A percentile compares a stretch with the other conserved stretches of the same genome.
phyloP scores from a whole-genome alignment of 2,329 filamentous ascomycete species.

The Lachnellula suecica region DNA sequence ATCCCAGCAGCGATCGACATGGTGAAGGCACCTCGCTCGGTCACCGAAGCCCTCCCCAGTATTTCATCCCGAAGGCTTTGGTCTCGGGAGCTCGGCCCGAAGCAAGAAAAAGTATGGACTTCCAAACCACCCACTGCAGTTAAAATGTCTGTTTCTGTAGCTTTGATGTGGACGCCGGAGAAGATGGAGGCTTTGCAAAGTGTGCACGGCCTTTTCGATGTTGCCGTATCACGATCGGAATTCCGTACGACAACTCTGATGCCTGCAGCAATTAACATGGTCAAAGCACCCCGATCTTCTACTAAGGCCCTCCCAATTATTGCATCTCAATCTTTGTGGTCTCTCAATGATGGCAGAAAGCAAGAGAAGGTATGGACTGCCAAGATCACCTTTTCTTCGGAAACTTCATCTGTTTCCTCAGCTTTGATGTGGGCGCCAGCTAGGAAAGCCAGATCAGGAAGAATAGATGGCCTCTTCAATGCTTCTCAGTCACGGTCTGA shows the following conservation, averaged over 20 bases:
- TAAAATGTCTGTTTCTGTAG: neutral
- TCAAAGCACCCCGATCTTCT: conserved; percentile 13
- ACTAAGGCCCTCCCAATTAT: conserved; percentile 6
- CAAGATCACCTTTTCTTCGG: neutral
- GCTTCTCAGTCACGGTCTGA: conserved; percentile 8
- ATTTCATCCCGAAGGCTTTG: conserved; percentile 23
- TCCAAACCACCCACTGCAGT: neutral
- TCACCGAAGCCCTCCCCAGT: conserved; percentile 3
- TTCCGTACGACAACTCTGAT: conserved; percentile 19
- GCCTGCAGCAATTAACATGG: conserved; percentile 21
- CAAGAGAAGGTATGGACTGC: conserved; percentile 15
- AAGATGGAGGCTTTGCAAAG: no score
- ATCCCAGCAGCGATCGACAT: conserved; percentile 21
- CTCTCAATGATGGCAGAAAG: neutral
- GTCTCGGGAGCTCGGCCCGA: conserved; percentile 3
- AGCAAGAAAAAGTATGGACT: neutral
- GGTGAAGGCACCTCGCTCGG: conserved; percentile 15
- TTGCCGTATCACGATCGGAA: no score
- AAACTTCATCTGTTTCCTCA: neutral
- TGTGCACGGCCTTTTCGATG: no score
- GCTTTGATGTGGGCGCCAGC: conserved; percentile 19
- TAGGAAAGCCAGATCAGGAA: neutral
- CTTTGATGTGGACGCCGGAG: conserved; percentile 18
- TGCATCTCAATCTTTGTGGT: conserved; percentile 24
- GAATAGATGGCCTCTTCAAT: conserved; percentile 22